Conservation (phyloP, 1,139 yeast species). For the Sugiyamaella sp. region DNA sequence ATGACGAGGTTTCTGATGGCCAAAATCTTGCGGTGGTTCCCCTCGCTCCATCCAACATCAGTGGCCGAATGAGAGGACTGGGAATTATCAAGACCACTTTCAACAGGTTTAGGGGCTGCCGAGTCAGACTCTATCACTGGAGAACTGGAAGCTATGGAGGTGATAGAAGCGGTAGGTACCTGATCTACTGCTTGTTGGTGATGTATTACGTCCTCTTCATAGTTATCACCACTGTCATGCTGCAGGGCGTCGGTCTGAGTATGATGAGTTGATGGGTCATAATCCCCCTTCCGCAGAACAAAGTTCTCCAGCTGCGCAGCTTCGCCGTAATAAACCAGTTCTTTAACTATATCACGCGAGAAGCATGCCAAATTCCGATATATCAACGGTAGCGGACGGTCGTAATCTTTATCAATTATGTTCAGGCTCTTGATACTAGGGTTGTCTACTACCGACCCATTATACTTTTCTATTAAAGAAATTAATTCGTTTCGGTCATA, state of each 20-base stretch:
- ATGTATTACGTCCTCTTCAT: background rate
- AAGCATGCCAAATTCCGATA: slow-evolving; percentile 13
- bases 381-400: slow-evolving; percentile 4
- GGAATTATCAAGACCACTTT: no score
- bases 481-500: slow-evolving; percentile 12
- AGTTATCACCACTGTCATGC: background rate
- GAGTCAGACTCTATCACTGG: no score
- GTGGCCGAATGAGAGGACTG: no score
- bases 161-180: no score
- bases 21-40: no score
- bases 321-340: background rate
- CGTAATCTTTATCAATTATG: slow-evolving; percentile 5
- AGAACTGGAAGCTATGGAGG: no score
- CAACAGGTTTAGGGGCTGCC: no score
- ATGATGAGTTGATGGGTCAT: no score
- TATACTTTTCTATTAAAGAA: slow-evolving; percentile 5
- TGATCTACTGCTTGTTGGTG: no score
- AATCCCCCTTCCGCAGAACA: slow-evolving; percentile 10
- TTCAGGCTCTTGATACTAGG: slow-evolving; percentile 5
- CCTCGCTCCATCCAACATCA: no score
- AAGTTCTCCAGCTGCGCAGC: background rate
- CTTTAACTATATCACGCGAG: background rate
- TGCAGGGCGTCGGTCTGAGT: no score
- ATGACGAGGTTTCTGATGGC: no score
- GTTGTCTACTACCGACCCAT: slow-evolving; percentile 6